Evolutionary conservation across 192 early-diverging fungal species (phyloP).

Genomic region (Backusella parvicylindrica): DNA sequence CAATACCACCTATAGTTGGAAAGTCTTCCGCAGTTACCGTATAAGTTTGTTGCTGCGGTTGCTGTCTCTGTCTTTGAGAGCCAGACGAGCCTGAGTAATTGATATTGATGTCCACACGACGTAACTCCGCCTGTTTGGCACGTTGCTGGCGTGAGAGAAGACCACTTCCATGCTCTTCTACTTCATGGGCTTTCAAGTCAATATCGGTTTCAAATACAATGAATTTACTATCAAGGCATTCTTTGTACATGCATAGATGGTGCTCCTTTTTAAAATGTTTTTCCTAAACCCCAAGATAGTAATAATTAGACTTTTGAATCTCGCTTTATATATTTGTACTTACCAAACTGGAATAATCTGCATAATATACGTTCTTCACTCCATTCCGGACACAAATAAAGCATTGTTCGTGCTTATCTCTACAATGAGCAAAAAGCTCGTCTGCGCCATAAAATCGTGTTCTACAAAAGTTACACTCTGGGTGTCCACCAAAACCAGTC

Average conservation of each 20-base stretch:
- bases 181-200: slow-evolving; percentile 88
- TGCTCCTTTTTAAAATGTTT: slow-evolving; percentile 83
- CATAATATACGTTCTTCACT: slow-evolving; percentile 81
- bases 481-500: slow-evolving; percentile 80
- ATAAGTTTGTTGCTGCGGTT: neutral
- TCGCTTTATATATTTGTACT: slow-evolving; percentile 13
- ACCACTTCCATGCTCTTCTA: slow-evolving; percentile 43
- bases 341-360: slow-evolving; percentile 79
- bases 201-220: slow-evolving; percentile 91
- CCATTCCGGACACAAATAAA: slow-evolving; percentile 77
- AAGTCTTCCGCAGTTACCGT: slow-evolving; percentile 14
- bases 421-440: slow-evolving; percentile 92
- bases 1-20: slow-evolving; percentile 8
- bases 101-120: slow-evolving; percentile 34
- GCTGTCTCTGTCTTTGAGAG: slow-evolving; percentile 8
- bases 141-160: slow-evolving; percentile 21
- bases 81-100: slow-evolving; percentile 14
- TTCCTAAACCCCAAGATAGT: slow-evolving; percentile 33
- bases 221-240: slow-evolving; percentile 93
- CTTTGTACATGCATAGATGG: slow-evolving; percentile 70
- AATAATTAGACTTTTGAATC: neutral
- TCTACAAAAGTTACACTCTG: slow-evolving; percentile 87
- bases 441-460: slow-evolving; percentile 85
- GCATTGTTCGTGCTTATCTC: slow-evolving; percentile 91
- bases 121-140: slow-evolving; percentile 30